phyloP scores from a whole-genome alignment of 306 rosid species.

The Geum urbanum region DNA sequence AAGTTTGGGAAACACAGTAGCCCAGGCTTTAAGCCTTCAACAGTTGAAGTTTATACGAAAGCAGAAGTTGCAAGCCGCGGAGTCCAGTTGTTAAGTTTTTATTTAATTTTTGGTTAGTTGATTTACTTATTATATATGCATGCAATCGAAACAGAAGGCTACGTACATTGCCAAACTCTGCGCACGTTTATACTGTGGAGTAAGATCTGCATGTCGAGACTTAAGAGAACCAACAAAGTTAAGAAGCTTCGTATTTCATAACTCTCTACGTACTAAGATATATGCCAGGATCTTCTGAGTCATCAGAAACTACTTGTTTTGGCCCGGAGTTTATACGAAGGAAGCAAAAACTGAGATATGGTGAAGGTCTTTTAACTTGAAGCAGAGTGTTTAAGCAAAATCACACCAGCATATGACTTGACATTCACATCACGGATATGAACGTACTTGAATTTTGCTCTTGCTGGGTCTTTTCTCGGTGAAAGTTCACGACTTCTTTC shows the following conservation, averaged over 20 bases:
- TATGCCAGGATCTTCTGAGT: not conserved
- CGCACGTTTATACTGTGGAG: too few relatives aligned
- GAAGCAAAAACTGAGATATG: not conserved
- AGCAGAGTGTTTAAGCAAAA: not conserved
- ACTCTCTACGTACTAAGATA: not conserved
- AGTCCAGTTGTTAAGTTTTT: too few relatives aligned
- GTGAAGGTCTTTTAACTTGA: not conserved
- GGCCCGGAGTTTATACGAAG: not conserved
- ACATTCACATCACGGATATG: not conserved
- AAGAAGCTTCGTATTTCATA: conserved; percentile 12
- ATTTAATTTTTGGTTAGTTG: too few relatives aligned
- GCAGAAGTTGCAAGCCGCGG: too few relatives aligned
- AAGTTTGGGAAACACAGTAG: too few relatives aligned
- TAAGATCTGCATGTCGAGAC: not conserved
- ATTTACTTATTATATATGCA: too few relatives aligned
- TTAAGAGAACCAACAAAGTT: not conserved
- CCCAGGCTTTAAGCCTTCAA: too few relatives aligned
- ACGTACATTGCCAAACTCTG: too few relatives aligned
- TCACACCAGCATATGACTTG: not conserved
- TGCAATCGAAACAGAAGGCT: too few relatives aligned
- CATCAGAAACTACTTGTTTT: conserved; percentile 3
- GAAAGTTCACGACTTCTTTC: not conserved
- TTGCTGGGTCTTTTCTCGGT: not conserved
- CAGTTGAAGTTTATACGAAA: too few relatives aligned
- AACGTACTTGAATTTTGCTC: not conserved